A percentile compares a stretch with the other conserved stretches of the same genome.
phyloP scores from a whole-genome alignment of 805 yeast genomes.

The Starmerella bombi region DNA sequence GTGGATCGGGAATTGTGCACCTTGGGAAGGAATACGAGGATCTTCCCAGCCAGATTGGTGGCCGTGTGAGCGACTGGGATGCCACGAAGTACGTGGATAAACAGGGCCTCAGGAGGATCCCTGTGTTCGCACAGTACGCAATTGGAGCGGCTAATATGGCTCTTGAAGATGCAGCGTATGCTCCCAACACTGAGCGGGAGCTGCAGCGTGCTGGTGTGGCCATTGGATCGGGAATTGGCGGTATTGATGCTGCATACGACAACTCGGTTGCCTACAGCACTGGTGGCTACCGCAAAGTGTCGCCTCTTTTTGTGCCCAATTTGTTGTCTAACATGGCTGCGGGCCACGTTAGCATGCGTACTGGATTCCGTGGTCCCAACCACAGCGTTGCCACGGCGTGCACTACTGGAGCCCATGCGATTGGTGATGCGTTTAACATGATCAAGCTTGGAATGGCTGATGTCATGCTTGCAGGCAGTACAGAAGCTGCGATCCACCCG shows the following conservation, averaged over 20 bases:
- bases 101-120: slow-evolving; percentile 46
- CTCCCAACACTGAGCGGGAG: slow-evolving; percentile 27
- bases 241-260: slow-evolving; percentile 57
- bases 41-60: slow-evolving; percentile 64
- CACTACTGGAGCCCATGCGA: slow-evolving; percentile 87
- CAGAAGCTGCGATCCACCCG: slow-evolving; percentile 81
- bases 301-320: slow-evolving; percentile 78
- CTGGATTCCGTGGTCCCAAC: slow-evolving; percentile 69
- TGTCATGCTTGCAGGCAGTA: slow-evolving; percentile 86
- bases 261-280: slow-evolving; percentile 41
- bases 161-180: slow-evolving; percentile 48
- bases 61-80: slow-evolving; percentile 61
- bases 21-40: slow-evolving; percentile 36
- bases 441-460: slow-evolving; percentile 69
- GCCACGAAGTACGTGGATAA: slow-evolving; percentile 36
- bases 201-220: slow-evolving; percentile 42
- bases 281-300: slow-evolving; percentile 53
- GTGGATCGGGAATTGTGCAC: slow-evolving; percentile 30
- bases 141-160: slow-evolving; percentile 70
- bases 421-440: slow-evolving; percentile 83
- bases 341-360: slow-evolving; percentile 72
- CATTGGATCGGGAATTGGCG: slow-evolving; percentile 91
- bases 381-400: slow-evolving; percentile 91
- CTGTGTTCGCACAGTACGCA: slow-evolving; percentile 67
- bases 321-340: slow-evolving; percentile 86